Percentiles rank a stretch among this genome's conserved stretches.
Conservation (phyloP, 208 protist genomes). For the Leishmania major region DNA sequence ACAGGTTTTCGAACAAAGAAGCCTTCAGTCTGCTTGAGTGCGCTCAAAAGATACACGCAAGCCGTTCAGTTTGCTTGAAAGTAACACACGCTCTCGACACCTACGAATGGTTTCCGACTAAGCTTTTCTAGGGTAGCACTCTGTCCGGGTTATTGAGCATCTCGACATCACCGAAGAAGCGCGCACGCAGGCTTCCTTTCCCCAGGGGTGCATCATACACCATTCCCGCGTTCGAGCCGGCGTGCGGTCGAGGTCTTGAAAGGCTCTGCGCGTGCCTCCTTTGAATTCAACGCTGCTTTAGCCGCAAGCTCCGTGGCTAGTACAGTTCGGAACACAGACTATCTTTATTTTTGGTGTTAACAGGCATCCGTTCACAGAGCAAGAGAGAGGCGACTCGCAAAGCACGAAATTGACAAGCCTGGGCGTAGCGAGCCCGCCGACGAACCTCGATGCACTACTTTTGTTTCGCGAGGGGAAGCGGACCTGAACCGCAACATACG, state of each 20-base stretch:
- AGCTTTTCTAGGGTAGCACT: background rate
- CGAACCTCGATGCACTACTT: background rate
- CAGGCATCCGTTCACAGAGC: background rate
- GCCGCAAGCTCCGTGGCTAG: background rate
- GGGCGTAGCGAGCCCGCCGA: background rate
- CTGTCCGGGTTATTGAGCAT: background rate
- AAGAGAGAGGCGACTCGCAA: background rate
- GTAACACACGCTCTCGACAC: background rate
- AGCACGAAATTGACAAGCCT: background rate
- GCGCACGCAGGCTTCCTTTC: background rate
- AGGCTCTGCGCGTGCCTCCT: background rate
- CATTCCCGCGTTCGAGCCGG: background rate
- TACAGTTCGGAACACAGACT: background rate
- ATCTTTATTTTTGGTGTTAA: background rate
- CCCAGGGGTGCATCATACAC: background rate
- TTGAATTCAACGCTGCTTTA: background rate
- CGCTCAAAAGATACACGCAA: background rate
- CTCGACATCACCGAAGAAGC: background rate
- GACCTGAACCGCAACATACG: background rate
- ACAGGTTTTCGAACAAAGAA: background rate
- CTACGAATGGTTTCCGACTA: background rate
- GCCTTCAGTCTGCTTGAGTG: background rate
- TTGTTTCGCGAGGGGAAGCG: background rate
- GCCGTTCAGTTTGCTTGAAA: background rate
- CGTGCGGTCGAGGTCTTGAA: background rate